Evolutionary conservation across 352 stramenopile species (phyloP).

Genomic region (Phytopythium oedochilum): DNA sequence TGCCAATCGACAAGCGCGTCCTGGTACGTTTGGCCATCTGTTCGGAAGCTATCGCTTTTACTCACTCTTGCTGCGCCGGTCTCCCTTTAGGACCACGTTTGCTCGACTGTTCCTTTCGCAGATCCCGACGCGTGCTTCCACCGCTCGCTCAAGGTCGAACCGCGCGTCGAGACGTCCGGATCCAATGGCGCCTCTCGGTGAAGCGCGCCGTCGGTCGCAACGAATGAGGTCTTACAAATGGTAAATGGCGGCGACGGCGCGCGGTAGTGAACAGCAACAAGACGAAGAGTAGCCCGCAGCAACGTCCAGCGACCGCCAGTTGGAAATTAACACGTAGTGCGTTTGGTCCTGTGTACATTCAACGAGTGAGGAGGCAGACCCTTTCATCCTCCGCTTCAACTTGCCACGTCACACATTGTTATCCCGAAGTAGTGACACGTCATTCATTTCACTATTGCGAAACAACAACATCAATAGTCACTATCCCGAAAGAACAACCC

Average conservation of each 20-base stretch:
- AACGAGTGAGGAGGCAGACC: no score
- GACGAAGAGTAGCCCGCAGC: background rate
- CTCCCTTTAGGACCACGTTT: conserved; percentile 63
- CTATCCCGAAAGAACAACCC: background rate
- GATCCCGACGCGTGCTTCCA: conserved; percentile 74
- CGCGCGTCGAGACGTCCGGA: conserved; percentile 39
- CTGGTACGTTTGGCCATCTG: conserved; percentile 37
- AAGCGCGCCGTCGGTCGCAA: background rate
- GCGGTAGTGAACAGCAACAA: background rate
- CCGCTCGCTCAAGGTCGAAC: conserved; percentile 79
- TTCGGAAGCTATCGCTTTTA: conserved; percentile 4
- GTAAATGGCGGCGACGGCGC: background rate
- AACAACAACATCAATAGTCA: background rate
- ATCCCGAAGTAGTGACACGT: no score
- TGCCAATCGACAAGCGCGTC: conserved; percentile 74
- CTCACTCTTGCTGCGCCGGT: background rate
- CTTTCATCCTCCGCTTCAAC: background rate
- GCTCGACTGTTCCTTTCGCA: conserved; percentile 48
- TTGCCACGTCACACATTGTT: background rate
- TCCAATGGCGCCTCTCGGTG: conserved; percentile 1
- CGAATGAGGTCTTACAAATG: no score
- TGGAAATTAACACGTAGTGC: background rate
- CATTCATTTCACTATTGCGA: background rate
- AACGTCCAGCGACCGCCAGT: background rate
- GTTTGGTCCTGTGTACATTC: background rate